Evolutionary conservation across 352 stramenopile species (phyloP), one percentile per base, ranked within the genome.

Genomic region (Albugo laibachii): DNA sequence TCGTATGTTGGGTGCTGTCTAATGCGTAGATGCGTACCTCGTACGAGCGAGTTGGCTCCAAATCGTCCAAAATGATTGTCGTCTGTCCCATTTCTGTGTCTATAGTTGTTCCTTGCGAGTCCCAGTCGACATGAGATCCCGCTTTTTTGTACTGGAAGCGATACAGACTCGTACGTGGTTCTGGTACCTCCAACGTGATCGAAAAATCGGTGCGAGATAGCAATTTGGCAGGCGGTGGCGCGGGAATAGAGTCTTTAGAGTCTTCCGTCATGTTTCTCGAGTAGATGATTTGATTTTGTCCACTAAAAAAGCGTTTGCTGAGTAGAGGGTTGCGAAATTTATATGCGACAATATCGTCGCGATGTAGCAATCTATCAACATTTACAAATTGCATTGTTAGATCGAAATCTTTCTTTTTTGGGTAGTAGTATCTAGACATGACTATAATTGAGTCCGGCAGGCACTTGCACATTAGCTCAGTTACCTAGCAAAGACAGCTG

Each of bases 11-110:
- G 38, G 47, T 45, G 38, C 63, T 68, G 6, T 52, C 45, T 19
- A 87, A 59, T 8, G 69, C 63, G 55, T 79, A 84, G 41, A 92
- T 60, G 40, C 79, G 76, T 49, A 92, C 70, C 52, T 92, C 69
- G 59, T 92, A 92, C 39, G 79, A 81, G 66, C 76, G 83, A 38
- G 79, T 89, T 20, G 79, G 79, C 63, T 87, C 87, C 13, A 92
- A 61, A 46, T 92, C 79, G 56, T 92, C 76, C 45, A 92, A 63
- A 53, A 83, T 20, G 42, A 85, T 66, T 21, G 72, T 60, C 3
- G 49, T 55, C 5, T 66, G 69, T 6, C 62, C 61, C 0, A 57
- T 21, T 36, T 63, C 47, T 13, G 63, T 58, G 47, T 84, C 65
- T 36, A 84, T 51, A 14, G 42, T 48, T 40, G 66, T 56, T 4